These are phyloP conservation scores for Barbarea vulgaris DNA, from an alignment of 345 rosid species.

Conservation along the genomic window DNA sequence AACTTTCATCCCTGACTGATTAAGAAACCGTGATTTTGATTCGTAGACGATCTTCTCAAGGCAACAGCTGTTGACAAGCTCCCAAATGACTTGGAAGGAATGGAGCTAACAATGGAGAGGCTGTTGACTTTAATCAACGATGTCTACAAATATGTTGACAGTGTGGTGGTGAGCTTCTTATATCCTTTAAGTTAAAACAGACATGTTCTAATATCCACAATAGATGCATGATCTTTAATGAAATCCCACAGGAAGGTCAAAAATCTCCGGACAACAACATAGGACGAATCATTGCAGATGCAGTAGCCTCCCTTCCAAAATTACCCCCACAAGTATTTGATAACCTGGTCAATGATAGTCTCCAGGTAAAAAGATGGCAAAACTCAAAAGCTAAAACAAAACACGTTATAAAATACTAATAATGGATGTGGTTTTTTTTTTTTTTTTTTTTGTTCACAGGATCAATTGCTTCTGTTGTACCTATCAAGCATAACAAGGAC, in stretches of 20 bases:
- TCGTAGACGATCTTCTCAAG: slow-evolving; percentile 73
- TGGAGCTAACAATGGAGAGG: slow-evolving; percentile 87
- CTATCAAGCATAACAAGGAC: slow-evolving; percentile 93
- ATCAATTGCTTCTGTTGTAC: slow-evolving; percentile 77
- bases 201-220: not conserved
- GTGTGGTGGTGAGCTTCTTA: slow-evolving; percentile 70
- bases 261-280: slow-evolving; percentile 66
- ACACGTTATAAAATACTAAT: not conserved
- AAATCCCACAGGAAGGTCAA: slow-evolving; percentile 66
- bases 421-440: slow-evolving; percentile 3
- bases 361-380: slow-evolving; percentile 62
- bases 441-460: slow-evolving; percentile 48
- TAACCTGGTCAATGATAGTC: slow-evolving; percentile 78
- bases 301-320: slow-evolving; percentile 75
- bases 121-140: slow-evolving; percentile 69
- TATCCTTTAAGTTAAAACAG: not conserved
- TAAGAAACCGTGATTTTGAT: not conserved
- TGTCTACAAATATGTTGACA: slow-evolving; percentile 75
- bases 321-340: slow-evolving; percentile 74
- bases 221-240: slow-evolving; percentile 8
- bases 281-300: slow-evolving; percentile 72
- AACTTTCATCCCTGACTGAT: not conserved
- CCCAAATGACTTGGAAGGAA: slow-evolving; percentile 95
- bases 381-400: not conserved
- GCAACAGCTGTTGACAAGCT: slow-evolving; percentile 72